Conservation (phyloP, 371 early-diverging fungal species). For the Nematocida ausubeli region DNA sequence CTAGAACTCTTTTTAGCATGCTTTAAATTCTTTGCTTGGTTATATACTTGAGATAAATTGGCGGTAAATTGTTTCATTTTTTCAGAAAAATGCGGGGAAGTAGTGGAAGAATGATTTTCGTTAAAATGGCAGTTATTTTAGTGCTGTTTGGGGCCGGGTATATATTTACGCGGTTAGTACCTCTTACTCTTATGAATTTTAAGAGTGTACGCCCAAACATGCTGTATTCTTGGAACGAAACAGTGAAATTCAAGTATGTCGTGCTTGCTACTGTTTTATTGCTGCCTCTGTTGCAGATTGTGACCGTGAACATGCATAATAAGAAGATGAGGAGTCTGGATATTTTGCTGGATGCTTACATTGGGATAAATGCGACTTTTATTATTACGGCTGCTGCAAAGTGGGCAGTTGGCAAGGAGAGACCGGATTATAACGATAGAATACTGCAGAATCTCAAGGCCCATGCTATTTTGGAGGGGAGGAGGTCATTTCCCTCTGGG, state of each 20-base stretch:
- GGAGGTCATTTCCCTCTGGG: slow-evolving; percentile 50
- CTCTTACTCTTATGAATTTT: neutral
- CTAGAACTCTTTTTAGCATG: slow-evolving; percentile 59
- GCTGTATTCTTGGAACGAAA: neutral
- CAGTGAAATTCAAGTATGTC: neutral
- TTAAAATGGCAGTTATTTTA: neutral
- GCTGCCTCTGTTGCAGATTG: neutral
- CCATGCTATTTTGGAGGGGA: neutral
- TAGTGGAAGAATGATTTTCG: neutral
- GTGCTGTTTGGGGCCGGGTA: neutral
- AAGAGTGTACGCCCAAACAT: neutral
- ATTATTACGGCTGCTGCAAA: slow-evolving; percentile 8
- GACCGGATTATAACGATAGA: slow-evolving; percentile 40
- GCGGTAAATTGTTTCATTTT: slow-evolving; percentile 36
- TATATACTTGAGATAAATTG: slow-evolving; percentile 27
- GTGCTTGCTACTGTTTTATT: neutral
- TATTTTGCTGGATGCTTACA: neutral
- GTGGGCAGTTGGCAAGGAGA: slow-evolving; percentile 27
- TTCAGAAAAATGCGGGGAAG: neutral
- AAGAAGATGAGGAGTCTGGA: neutral
- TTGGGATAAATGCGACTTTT: slow-evolving; percentile 1
- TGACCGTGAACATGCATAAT: neutral
- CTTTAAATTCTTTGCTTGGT: slow-evolving; percentile 25
- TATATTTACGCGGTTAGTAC: neutral
- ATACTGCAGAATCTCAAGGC: neutral